phyloP scores from a whole-genome alignment of 139 green algal species.

The Chlorella sp. region DNA sequence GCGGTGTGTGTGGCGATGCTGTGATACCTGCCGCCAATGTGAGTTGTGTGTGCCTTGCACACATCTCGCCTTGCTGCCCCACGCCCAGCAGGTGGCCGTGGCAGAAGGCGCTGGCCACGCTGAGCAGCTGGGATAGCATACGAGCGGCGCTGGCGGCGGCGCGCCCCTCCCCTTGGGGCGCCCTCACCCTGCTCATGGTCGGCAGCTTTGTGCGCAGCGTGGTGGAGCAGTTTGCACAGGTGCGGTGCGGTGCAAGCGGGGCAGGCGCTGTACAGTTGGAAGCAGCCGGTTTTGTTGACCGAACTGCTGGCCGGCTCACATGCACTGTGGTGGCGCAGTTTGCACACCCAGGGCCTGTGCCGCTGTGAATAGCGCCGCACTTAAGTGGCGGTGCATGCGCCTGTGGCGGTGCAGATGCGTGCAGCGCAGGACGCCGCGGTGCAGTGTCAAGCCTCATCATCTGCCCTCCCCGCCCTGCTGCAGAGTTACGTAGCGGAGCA shows the following conservation, averaged over 20 bases:
- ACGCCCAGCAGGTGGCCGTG: not conserved
- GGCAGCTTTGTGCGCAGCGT: conserved; percentile 63
- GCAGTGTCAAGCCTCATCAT: not conserved
- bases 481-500: conserved; percentile 35
- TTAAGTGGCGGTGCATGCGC: not conserved
- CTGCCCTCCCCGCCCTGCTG: not conserved
- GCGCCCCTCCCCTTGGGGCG: conserved; percentile 40
- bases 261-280: not conserved
- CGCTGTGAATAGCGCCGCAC: not conserved
- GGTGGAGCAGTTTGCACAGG: conserved; percentile 75
- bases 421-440: not conserved
- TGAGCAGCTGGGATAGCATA: conserved; percentile 13
- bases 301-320: too few species aligned
- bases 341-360: too few species aligned
- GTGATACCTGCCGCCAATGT: too few species aligned
- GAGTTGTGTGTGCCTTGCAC: too few species aligned
- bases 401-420: not conserved
- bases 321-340: not conserved
- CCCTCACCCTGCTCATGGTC: conserved; percentile 58
- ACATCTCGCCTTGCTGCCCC: too few species aligned
- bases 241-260: not conserved
- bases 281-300: too few species aligned
- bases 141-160: conserved; percentile 26
- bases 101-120: conserved; percentile 10
- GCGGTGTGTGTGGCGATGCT: too few species aligned